A percentile compares a stretch with the other conserved stretches of the same genome.
Conservation (phyloP, 306 rosid species). For the Macrotyloma uniflorum region DNA sequence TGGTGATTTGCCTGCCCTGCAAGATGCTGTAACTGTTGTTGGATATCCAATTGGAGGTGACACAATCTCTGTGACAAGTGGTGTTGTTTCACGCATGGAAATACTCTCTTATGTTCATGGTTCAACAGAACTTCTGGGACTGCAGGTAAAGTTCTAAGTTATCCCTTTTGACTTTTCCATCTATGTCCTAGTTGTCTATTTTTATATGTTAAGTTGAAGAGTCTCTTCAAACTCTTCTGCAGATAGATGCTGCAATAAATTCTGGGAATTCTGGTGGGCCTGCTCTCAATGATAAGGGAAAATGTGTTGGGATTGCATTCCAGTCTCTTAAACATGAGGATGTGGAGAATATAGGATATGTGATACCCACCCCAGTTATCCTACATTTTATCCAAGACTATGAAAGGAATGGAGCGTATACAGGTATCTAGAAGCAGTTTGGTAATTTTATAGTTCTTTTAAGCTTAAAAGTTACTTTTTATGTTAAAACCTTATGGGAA, state of each 20-base stretch:
- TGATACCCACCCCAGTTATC: slow-evolving; percentile 97
- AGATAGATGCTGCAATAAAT: slow-evolving; percentile 97
- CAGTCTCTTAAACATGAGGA: slow-evolving; percentile 97
- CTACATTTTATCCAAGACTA: slow-evolving; percentile 89
- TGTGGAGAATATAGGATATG: slow-evolving; percentile 92
- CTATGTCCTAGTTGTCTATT: not conserved
- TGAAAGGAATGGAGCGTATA: slow-evolving; percentile 79
- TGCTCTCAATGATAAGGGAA: slow-evolving; percentile 90
- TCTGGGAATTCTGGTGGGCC: slow-evolving; percentile 99
- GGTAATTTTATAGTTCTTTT: not conserved
- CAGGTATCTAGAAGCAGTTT: slow-evolving; percentile 36
- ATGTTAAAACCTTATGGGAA: not conserved
- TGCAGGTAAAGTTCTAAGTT: slow-evolving; percentile 62
- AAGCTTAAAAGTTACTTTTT: not conserved
- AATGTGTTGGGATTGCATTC: slow-evolving; percentile 98
- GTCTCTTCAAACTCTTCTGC: slow-evolving; percentile 36
- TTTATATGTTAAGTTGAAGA: not conserved
- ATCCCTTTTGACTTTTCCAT: slow-evolving; percentile 16
- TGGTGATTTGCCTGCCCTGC: slow-evolving; percentile 84
- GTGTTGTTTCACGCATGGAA: slow-evolving; percentile 94
- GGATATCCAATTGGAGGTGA: slow-evolving; percentile 99
- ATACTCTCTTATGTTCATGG: slow-evolving; percentile 95
- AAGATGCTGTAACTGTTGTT: slow-evolving; percentile 94
- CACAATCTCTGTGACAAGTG: slow-evolving; percentile 97
- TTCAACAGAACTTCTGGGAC: slow-evolving; percentile 92